Evolutionary conservation across 208 protist genomes (phyloP), one percentile per base, ranked within the genome.

Genomic region (Porcisia deanei): DNA sequence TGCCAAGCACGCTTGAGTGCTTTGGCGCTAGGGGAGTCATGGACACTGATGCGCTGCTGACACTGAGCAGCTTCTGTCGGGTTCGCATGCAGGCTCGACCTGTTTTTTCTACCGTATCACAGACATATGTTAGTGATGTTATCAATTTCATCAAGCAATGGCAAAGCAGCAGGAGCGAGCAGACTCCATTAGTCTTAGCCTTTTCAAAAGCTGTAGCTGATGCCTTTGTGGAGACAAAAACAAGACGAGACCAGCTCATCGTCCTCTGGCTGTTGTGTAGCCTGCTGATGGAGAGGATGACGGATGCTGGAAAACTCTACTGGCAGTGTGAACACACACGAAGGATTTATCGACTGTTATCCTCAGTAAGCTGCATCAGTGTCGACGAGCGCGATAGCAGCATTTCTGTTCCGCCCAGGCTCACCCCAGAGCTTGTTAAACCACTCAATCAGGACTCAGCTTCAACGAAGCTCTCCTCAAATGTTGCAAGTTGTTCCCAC

Each of bases 31-130:
- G 54, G 25, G 30, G 66, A 41, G 59, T 34, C 10, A 72, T 72
- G 68, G 68, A 72, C 53, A 18, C 47, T 49, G 68, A 55, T 18
- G 4, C 43, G 53, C 68, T 72, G 34, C 25, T 72, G 37, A 1
- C 6, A 49, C 30, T 72, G n/a, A 30, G 34, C 52, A 72, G 68
- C 53, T 72, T 72, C 54, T 72, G 68, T 25, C 68, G 68, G 41
- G 20, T 72, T 37, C 53, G 53, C 53, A 57, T 72, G 53, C 68
- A 72, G 37, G 49, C n/a, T 45, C 68, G 68, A 39, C 68, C 68
- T 3, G 53, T 72, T 60, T 59, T 72, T 3, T 72, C 20, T 59
- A 39, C 39, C 10, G 18, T 6, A 12, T 72, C 68, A 37, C 37
- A 53, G 34, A 20, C 68, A 9, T 58, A 47, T 47, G 30, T 72